Evolutionary conservation across 176 grass and related monocot genomes (phyloP), one percentile per base, ranked within the genome.

Genomic region (Phyllostachys edulis): DNA sequence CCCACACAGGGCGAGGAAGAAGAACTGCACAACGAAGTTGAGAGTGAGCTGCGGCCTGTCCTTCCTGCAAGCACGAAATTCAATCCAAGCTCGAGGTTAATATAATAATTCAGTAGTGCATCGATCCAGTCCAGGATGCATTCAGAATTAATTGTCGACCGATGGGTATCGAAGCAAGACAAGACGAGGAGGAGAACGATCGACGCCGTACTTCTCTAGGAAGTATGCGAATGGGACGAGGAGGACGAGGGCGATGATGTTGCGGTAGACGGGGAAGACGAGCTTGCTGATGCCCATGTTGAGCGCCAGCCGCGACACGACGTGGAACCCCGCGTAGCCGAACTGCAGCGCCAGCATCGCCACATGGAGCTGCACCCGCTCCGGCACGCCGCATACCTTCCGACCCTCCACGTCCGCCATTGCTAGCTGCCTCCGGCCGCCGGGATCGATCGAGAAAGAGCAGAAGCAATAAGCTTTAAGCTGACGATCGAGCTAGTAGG

Each of bases 281-380:
- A 99, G 83, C 91, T 94, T 96, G 81, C 96, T 99, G 84, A 99
- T 99, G 44, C 96, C 96, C 96, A 99, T 99, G 67, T 99, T 96
- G 16, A 99, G 91, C 2, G 96, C 96, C 44, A 91, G 71, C 36
- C 96, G 93, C 23, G 96, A 99, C 32, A 99, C 96, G 4, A 99
- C 88, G 67, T 99, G 96, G 86, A 99, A 99, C 0, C 96, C 96
- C 7, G 96, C 96, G 65, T 99, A 99, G 12, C 96, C 96, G 78
- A 99, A 99, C 89, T 99, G 96, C 62, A 99, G 86, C 38, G 89
- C 81, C 85, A 99, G 91, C 96, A 99, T 99, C 86, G 91, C 93
- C 45, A 87, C 96, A 59, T 99, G 96, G 47, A 99, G 89, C 93
- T 99, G 96, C 77, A 80, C 93, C 88, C 89, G 90, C 88, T 99